A percentile compares a stretch with the other conserved stretches of the same genome.
Evolutionary conservation across 1,284 basidiomycete species (phyloP).

Genomic region (Moesziomyces antarcticus): DNA sequence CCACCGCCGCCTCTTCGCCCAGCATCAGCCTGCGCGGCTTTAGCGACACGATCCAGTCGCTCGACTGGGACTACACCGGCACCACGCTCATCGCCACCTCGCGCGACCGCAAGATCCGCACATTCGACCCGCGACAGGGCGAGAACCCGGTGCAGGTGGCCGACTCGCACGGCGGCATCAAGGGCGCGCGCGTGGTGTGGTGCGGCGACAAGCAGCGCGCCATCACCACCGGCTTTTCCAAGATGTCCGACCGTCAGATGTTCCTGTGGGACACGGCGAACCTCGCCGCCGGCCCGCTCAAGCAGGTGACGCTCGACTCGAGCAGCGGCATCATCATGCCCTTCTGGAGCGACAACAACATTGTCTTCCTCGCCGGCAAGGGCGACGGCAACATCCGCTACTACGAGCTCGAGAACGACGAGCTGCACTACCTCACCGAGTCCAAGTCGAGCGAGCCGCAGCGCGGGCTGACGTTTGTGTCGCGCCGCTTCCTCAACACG

Average conservation of each 20-base stretch:
- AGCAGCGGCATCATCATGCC: slow-evolving; percentile 91
- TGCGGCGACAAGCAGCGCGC: slow-evolving; percentile 88
- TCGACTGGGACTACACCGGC: slow-evolving; percentile 86
- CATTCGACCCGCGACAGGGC: slow-evolving; percentile 88
- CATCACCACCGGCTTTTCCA: slow-evolving; percentile 91
- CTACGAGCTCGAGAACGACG: slow-evolving; percentile 92
- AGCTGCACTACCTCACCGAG: slow-evolving; percentile 76
- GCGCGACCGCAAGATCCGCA: slow-evolving; percentile 88
- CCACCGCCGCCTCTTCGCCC: slow-evolving; percentile 63
- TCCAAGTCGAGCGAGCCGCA: slow-evolving; percentile 91
- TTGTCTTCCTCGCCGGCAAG: slow-evolving; percentile 85
- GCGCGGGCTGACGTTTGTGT: slow-evolving; percentile 95
- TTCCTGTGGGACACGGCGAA: slow-evolving; percentile 71
- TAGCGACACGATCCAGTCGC: slow-evolving; percentile 85
- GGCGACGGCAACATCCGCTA: slow-evolving; percentile 69
- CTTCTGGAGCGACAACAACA: slow-evolving; percentile 84
- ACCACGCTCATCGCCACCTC: slow-evolving; percentile 77
- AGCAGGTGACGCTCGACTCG: slow-evolving; percentile 57
- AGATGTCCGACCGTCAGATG: slow-evolving; percentile 91
- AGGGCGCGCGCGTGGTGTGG: slow-evolving; percentile 89
- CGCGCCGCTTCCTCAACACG: slow-evolving; percentile 86
- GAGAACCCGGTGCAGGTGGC: slow-evolving; percentile 80
- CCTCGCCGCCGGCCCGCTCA: slow-evolving; percentile 46
- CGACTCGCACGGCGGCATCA: slow-evolving; percentile 93
- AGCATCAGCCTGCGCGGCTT: slow-evolving; percentile 78